Evolutionary conservation across 1,284 basidiomycete species (phyloP).

Genomic region (Heterobasidion parviporum): DNA sequence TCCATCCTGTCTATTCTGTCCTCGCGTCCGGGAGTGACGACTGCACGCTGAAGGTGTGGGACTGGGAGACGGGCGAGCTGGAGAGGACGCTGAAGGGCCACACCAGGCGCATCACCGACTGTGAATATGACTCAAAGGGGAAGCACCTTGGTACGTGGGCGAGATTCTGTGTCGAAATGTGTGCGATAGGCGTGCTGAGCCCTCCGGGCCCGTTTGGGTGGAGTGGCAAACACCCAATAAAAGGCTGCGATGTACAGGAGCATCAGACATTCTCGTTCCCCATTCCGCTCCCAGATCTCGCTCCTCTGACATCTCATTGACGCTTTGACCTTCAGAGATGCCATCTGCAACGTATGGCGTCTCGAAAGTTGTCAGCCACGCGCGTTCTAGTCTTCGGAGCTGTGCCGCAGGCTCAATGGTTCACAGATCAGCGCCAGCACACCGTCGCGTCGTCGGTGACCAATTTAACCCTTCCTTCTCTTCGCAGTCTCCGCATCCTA

Average conservation of each 20-base stretch:
- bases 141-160: slow-evolving; percentile 47
- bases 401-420: no score
- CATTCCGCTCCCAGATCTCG: no score
- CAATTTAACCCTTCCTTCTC: neutral
- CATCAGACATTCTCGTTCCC: no score
- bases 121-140: slow-evolving; percentile 68
- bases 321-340: no score
- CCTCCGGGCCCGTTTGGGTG: neutral
- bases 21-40: slow-evolving; percentile 68
- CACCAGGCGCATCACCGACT: slow-evolving; percentile 66
- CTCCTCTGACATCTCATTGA: no score
- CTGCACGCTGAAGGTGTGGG: slow-evolving; percentile 71
- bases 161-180: slow-evolving; percentile 1
- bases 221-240: neutral
- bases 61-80: slow-evolving; percentile 78
- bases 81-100: slow-evolving; percentile 75
- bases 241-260: no score
- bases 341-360: no score
- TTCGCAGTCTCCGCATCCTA: slow-evolving; percentile 59
- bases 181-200: neutral
- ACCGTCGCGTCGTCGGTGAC: neutral
- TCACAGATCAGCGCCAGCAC: no score
- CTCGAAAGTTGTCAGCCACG: no score
- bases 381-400: no score
- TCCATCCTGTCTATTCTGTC: slow-evolving; percentile 66